Base-by-base conservation (phyloP, 768 basidiomycete genomes). In the Amanita exitialis region DNA sequence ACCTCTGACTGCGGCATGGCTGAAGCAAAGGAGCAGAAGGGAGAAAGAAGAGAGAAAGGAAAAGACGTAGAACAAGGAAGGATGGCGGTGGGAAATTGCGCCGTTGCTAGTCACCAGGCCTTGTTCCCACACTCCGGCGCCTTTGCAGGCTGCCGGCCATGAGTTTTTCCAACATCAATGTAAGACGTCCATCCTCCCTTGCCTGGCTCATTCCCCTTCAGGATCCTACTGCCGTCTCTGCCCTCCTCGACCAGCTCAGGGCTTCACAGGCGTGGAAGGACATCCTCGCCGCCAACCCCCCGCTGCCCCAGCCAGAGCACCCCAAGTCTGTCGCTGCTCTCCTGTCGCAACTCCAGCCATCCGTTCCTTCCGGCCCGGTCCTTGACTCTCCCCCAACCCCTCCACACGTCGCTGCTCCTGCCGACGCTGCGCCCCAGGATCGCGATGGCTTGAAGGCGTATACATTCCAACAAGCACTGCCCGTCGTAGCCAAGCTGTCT, bases 211-310 rank as follows among this genome's bases (percentile, higher is more conserved):
- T 41, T 42, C 45, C 54, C 46, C 43, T 36, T 46, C 60, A 89
- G 86, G 85, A 89, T 64, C 69, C 82, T 43, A 70, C 70, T 54
- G 78, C 76, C 41, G 73, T 92, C 44, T 76, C 79, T 57, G 80
- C 85, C 23, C 72, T 91, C 21, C 74, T 92, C 15, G 83, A 89
- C 48, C 77, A 78, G 55, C 69, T 90, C 10, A 72, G 78, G 46
- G 65, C 73, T 2, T 90, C 88, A 3, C 73, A 78, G 57, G 83
- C 80, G 20, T 90, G 84, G 86, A 76, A 82, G 58, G 71, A 81
- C 44, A 60, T 44, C 8, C 3, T 49, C n/a, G 38, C 13, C n/a
- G 5, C 30, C 25, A 25, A 32, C 39, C 32, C 49, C 25, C 37
- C 20, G 21, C 49, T 25, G 56, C 53, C 37, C 25, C 46, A 20